A percentile compares a stretch with the other conserved stretches of the same genome.
These are phyloP conservation scores for Quercus wislizeni DNA, from an alignment of 306 rosid species.

Conservation along the genomic window DNA sequence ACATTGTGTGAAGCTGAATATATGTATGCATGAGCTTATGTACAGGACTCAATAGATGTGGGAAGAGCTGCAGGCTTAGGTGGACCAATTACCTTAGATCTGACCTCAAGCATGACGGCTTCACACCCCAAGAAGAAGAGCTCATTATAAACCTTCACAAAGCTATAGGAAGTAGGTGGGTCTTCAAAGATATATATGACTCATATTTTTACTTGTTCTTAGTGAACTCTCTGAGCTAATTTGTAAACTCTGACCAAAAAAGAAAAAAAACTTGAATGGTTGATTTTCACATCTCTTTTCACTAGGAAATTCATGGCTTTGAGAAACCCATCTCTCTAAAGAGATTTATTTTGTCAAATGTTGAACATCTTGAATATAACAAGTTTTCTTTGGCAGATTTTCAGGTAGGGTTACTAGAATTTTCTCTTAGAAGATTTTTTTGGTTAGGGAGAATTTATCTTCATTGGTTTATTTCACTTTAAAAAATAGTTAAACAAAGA, in stretches of 20 bases:
- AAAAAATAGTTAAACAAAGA: no score
- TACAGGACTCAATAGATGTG: constrained; percentile 88
- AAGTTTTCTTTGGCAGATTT: background rate
- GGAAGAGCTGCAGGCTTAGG: constrained; percentile 90
- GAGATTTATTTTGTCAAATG: background rate
- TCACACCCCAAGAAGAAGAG: constrained; percentile 84
- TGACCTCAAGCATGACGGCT: constrained; percentile 83
- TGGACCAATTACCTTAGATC: constrained; percentile 95
- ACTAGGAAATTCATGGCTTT: no score
- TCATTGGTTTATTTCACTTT: no score
- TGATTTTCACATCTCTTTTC: background rate
- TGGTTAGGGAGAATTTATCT: no score
- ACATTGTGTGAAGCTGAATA: background rate
- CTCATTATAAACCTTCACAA: constrained; percentile 73
- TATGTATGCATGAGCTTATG: constrained; percentile 5
- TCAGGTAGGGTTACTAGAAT: background rate
- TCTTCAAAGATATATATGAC: background rate
- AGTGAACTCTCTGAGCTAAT: background rate
- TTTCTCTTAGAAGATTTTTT: no score
- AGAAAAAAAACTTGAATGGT: background rate
- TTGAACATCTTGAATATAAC: background rate
- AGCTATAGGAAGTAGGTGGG: constrained; percentile 89
- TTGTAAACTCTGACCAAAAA: background rate
- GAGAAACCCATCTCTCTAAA: background rate
- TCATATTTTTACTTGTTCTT: background rate